These are phyloP conservation scores for Piper betle DNA, from an alignment of 164 flowering plant genomes.

Conservation along the genomic window DNA sequence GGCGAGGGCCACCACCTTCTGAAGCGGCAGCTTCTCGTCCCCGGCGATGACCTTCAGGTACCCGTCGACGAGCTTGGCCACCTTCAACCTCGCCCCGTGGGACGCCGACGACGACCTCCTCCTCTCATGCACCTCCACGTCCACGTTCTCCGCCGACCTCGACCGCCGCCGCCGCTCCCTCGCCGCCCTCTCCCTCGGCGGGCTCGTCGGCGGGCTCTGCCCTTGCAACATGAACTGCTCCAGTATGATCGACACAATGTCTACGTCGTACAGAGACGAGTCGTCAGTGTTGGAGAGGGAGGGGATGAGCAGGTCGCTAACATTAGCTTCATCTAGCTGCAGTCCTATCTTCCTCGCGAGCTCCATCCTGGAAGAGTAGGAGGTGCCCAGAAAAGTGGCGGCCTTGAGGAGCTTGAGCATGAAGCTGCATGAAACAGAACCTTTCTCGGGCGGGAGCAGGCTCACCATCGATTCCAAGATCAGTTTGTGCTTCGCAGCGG, in stretches of 20 bases:
- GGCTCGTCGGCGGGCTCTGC: constrained; percentile 85
- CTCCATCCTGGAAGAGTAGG: constrained; percentile 69
- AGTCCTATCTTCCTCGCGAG: constrained; percentile 66
- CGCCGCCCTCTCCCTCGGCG: constrained; percentile 47
- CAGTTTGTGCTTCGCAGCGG: constrained; percentile 39
- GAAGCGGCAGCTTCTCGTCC: constrained; percentile 58
- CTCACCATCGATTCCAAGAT: constrained; percentile 77
- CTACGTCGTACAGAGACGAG: constrained; percentile 58
- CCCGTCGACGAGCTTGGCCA: constrained; percentile 78
- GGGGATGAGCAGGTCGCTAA: constrained; percentile 77
- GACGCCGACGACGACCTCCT: constrained; percentile 83
- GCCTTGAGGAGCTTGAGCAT: constrained; percentile 71
- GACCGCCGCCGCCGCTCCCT: constrained; percentile 55
- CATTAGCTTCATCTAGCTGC: constrained; percentile 81
- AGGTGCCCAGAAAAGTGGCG: constrained; percentile 55
- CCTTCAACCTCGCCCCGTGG: constrained; percentile 71
- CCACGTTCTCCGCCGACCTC: constrained; percentile 73
- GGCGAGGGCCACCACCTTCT: constrained; percentile 62
- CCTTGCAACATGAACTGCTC: constrained; percentile 81
- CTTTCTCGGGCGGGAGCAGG: constrained; percentile 72
- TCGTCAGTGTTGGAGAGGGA: constrained; percentile 28
- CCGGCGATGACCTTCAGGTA: constrained; percentile 72
- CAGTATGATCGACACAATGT: constrained; percentile 55
- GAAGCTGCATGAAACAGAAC: constrained; percentile 70
- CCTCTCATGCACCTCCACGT: constrained; percentile 61